A percentile compares a stretch with the other conserved stretches of the same genome.
These are phyloP conservation scores for Aspergillus biplanus DNA, from an alignment of 495 filamentous ascomycete genomes.

Conservation along the genomic window DNA sequence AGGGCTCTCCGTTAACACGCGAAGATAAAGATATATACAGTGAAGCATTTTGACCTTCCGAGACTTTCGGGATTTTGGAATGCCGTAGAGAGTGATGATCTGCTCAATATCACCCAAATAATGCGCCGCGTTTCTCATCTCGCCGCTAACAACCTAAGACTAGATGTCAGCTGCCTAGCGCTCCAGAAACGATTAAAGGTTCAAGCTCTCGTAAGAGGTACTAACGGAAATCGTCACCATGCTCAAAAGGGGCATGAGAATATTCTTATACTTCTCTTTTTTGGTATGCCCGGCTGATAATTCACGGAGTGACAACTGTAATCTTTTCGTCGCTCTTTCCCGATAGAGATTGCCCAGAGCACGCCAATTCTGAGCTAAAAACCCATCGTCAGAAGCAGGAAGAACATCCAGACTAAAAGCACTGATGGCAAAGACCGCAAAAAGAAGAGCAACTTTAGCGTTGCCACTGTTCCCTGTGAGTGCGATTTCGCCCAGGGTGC, in stretches of 20 bases:
- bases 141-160: slow-evolving; percentile 9
- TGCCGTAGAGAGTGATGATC: slow-evolving; percentile 11
- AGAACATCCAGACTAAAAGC: slow-evolving; percentile 14
- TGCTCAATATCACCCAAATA: slow-evolving; percentile 18
- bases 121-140: slow-evolving; percentile 15
- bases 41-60: slow-evolving; percentile 27
- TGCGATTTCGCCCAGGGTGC: slow-evolving; percentile 13
- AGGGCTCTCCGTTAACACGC: slow-evolving; percentile 17
- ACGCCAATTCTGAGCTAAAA: slow-evolving; percentile 1
- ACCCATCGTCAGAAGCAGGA: not conserved
- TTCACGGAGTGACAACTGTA: slow-evolving; percentile 9
- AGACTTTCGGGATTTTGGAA: slow-evolving; percentile 17
- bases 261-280: slow-evolving; percentile 18
- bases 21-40: slow-evolving; percentile 25
- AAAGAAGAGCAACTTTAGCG: slow-evolving; percentile 13
- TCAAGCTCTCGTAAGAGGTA: too few species aligned
- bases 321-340: slow-evolving; percentile 7
- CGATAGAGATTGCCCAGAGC: slow-evolving; percentile 12
- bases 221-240: slow-evolving; percentile 19
- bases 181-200: not conserved
- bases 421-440: slow-evolving; percentile 15
- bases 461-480: slow-evolving; percentile 16
- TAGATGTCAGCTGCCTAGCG: not conserved
- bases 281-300: slow-evolving; percentile 5
- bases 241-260: slow-evolving; percentile 19